Evolutionary conservation across 1,139 yeast species (phyloP).

Genomic region (Geotrichum restrictum): DNA sequence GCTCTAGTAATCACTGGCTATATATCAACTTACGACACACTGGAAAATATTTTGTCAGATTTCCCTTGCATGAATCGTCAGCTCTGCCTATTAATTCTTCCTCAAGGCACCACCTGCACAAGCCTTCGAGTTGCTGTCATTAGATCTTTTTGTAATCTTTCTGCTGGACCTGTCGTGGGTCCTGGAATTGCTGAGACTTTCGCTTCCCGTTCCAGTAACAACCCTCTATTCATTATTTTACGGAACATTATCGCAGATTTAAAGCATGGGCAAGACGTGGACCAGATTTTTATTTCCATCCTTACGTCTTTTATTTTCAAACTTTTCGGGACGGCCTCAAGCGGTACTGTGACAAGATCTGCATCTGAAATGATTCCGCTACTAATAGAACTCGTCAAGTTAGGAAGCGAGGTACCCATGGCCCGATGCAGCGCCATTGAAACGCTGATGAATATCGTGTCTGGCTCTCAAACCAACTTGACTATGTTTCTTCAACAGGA

Average conservation of each 20-base stretch:
- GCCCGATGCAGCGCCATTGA: slow-evolving; percentile 65
- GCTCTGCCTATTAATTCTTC: slow-evolving; percentile 64
- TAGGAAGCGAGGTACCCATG: slow-evolving; percentile 50
- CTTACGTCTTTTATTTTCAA: slow-evolving; percentile 33
- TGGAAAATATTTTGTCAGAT: slow-evolving; percentile 63
- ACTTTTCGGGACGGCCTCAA: slow-evolving; percentile 28
- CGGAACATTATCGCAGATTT: slow-evolving; percentile 56
- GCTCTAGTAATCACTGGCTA: slow-evolving; percentile 64
- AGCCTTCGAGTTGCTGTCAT: slow-evolving; percentile 58
- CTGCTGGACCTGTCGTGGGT: slow-evolving; percentile 67
- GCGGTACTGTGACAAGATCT: slow-evolving; percentile 42
- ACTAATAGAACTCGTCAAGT: slow-evolving; percentile 57
- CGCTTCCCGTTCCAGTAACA: slow-evolving; percentile 89
- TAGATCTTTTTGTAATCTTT: slow-evolving; percentile 65
- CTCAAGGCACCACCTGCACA: slow-evolving; percentile 49
- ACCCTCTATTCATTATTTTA: slow-evolving; percentile 68
- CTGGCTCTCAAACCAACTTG: slow-evolving; percentile 47
- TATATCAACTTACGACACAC: slow-evolving; percentile 44
- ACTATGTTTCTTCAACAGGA: slow-evolving; percentile 57
- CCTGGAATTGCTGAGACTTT: slow-evolving; percentile 74
- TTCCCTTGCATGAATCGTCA: slow-evolving; percentile 73
- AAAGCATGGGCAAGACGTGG: slow-evolving; percentile 38
- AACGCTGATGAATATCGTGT: slow-evolving; percentile 55
- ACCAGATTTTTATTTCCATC: slow-evolving; percentile 32
- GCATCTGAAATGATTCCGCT: slow-evolving; percentile 71